phyloP scores from a whole-genome alignment of 1,284 basidiomycete species.

The Inonotus obliquus region DNA sequence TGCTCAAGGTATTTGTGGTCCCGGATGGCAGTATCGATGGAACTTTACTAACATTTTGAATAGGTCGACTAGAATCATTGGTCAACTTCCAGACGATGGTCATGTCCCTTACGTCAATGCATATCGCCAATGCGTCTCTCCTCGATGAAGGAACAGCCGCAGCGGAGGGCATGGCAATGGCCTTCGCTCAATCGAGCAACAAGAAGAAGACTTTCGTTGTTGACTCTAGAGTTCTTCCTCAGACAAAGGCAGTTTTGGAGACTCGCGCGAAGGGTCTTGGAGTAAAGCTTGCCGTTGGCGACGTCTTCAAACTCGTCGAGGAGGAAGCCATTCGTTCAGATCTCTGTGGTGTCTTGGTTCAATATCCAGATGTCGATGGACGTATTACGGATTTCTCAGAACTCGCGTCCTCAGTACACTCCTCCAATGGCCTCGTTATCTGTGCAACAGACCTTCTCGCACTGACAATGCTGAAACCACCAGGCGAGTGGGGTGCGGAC shows the following conservation, averaged over 20 bases:
- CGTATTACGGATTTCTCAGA: slow-evolving; percentile 72
- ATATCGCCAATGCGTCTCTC: slow-evolving; percentile 92
- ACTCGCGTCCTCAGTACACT: slow-evolving; percentile 70
- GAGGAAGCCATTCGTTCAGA: slow-evolving; percentile 55
- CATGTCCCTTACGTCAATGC: slow-evolving; percentile 90
- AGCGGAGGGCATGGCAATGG: slow-evolving; percentile 90
- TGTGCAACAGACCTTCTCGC: slow-evolving; percentile 93
- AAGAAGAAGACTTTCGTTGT: slow-evolving; percentile 86
- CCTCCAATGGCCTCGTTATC: slow-evolving; percentile 73
- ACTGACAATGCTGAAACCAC: slow-evolving; percentile 89
- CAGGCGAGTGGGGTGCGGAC: slow-evolving; percentile 98
- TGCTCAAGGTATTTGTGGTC: slow-evolving; percentile 63
- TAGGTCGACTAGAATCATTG: slow-evolving; percentile 91
- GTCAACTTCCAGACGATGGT: slow-evolving; percentile 98
- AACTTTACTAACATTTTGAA: slow-evolving; percentile 16
- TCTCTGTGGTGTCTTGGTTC: slow-evolving; percentile 85
- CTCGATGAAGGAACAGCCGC: slow-evolving; percentile 92
- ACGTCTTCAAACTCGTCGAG: slow-evolving; percentile 47
- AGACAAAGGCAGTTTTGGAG: slow-evolving; percentile 82
- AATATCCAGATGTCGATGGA: slow-evolving; percentile 92
- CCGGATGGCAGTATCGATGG: neutral
- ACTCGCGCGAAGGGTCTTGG: slow-evolving; percentile 90
- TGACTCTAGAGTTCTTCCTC: slow-evolving; percentile 77
- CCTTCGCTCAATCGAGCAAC: slow-evolving; percentile 58
- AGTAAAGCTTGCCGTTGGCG: slow-evolving; percentile 71